Conservation (phyloP, 805 yeast genomes). For the Yarrowia phangngaensis region DNA sequence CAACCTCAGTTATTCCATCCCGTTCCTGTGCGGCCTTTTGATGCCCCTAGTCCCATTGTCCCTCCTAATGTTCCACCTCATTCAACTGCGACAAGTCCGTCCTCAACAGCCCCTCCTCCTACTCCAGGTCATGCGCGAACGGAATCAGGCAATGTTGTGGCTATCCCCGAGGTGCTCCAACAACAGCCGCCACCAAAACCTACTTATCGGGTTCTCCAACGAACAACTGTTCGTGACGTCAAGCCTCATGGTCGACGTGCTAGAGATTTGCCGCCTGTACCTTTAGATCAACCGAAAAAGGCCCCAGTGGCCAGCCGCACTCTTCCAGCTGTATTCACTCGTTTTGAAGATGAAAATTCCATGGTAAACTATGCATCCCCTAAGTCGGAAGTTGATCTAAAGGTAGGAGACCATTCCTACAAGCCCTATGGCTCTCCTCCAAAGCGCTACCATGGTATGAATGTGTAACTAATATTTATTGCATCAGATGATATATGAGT, state of each 20-base stretch:
- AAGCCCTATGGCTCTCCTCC: conserved; percentile 31
- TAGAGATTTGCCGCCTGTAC: conserved; percentile 7
- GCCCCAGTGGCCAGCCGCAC: neutral
- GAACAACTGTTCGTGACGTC: conserved; percentile 1
- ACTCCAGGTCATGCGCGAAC: conserved; percentile 16
- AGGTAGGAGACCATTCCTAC: conserved; percentile 29
- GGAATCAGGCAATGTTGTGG: conserved; percentile 8
- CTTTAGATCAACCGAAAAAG: conserved; percentile 6
- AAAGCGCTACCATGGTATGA: conserved; percentile 28
- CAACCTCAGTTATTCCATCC: conserved; percentile 22
- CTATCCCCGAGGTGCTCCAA: conserved; percentile 15
- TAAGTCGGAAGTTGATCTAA: conserved; percentile 1
- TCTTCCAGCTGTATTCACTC: conserved; percentile 16
- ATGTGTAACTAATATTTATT: conserved; percentile 25
- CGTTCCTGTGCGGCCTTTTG: conserved; percentile 21
- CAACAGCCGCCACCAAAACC: conserved; percentile 10
- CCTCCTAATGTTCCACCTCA: neutral
- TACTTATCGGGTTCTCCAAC: conserved; percentile 5
- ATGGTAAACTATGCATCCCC: conserved; percentile 18
- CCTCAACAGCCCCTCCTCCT: conserved; percentile 6
- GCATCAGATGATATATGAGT: too few relatives aligned
- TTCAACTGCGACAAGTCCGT: neutral
- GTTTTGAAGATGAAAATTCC: conserved; percentile 23
- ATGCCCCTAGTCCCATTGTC: conserved; percentile 1
- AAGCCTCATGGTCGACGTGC: neutral